Evolutionary conservation across 1,139 yeast species (phyloP), one percentile per base, ranked within the genome.

Genomic region (Geotrichum aggregatum): DNA sequence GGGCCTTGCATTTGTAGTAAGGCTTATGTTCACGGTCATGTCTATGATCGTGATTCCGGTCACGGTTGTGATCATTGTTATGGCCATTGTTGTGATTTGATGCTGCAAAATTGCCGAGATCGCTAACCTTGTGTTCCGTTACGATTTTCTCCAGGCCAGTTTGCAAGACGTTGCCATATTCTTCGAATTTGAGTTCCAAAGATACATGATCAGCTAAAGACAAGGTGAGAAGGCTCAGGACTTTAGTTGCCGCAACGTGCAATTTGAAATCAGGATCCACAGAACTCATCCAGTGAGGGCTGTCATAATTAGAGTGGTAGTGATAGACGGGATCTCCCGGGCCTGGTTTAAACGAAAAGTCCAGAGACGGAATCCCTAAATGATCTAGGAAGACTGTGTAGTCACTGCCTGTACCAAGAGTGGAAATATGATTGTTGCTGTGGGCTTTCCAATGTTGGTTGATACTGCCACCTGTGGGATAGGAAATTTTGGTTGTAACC

Each of bases 231-330:
- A 77, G 61, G 2, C 84, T 83, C 58, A 80, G 62, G 46, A 71
- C 70, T 61, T 79, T 76, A 19, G 83, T 75, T 59, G 77, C 66
- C 2, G 81, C 65, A 52, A 77, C 78, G 64, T 83, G 87, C 56
- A 66, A 72, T 40, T 69, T 68, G 68, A 79, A 82, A 0, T 76
- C 80, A 7, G 83, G 82, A 62, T 83, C 87, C 26, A 66, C 75
- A 5, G 67, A 71, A 44, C 73, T 72, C 80, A 83, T 80, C 87
- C 88, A 83, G 58, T 79, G 71, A 63, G 69, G 78, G 3, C 86
- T 82, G 63, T 83, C 87, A 61, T 80, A 83, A 63, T 81, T 79
- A 39, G 87, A 80, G 63, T 83, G 87, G 64, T 82, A 83, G 56
- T 82, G 87, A 63, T 82, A 82, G 2, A 82, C 77, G 0, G 83